Conservation (phyloP, 2,329 filamentous ascomycete genomes). For the Curvularia sp. region DNA sequence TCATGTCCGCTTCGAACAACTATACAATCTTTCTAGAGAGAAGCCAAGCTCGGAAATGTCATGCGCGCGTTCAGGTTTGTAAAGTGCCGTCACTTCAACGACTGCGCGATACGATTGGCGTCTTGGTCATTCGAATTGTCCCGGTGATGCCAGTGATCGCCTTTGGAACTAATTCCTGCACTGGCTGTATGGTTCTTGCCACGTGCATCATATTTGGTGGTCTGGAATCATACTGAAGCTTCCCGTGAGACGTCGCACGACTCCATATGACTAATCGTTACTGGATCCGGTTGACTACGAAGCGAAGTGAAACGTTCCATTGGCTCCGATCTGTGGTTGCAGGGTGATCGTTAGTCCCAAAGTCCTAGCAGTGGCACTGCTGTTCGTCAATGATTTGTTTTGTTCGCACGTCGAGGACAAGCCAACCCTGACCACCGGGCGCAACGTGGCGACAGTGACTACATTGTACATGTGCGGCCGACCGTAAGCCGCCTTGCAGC, state of each 20-base stretch:
- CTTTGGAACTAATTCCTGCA: not conserved
- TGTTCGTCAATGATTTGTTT: not conserved
- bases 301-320: not conserved
- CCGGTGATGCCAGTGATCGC: constrained; percentile 8
- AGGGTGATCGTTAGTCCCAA: not conserved
- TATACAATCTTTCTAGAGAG: not conserved
- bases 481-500: constrained; percentile 11
- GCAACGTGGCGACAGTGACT: constrained; percentile 29
- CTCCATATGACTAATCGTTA: not conserved
- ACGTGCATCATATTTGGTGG: constrained; percentile 20
- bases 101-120: not conserved
- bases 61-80: not conserved
- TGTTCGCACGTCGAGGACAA: not conserved
- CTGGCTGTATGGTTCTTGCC: constrained; percentile 13
- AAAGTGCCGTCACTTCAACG: constrained; percentile 1
- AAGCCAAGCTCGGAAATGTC: not conserved
- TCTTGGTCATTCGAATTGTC: not conserved
- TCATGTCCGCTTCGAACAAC: not conserved
- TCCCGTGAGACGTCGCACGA: constrained; percentile 16
- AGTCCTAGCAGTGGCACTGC: not conserved
- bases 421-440: constrained; percentile 6
- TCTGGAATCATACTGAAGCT: not conserved
- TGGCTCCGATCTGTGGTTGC: not conserved
- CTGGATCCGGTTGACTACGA: not conserved
- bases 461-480: constrained; percentile 17